A percentile compares a stretch with the other conserved stretches of the same genome.
Conservation (phyloP, 2,329 filamentous ascomycete genomes). For the Monilinia fructicola region DNA sequence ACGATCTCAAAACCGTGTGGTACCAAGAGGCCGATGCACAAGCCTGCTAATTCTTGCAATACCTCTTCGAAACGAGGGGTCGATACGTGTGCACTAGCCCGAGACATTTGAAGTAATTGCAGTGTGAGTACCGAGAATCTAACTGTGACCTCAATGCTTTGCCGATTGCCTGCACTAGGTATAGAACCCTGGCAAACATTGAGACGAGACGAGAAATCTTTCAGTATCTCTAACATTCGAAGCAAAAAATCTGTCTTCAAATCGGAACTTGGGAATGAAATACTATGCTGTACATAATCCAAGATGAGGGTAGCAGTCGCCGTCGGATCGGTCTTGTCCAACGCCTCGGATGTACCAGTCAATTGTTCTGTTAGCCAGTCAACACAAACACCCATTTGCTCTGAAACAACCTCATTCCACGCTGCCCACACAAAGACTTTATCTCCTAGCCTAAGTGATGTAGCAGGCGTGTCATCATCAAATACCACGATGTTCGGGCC, state of each 20-base stretch:
- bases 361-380: slow-evolving; percentile 56
- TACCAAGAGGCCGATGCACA: slow-evolving; percentile 46
- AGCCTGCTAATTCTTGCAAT: slow-evolving; percentile 46
- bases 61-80: slow-evolving; percentile 49
- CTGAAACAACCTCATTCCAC: slow-evolving; percentile 60
- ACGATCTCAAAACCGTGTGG: slow-evolving; percentile 47
- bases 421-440: slow-evolving; percentile 53
- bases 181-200: background rate
- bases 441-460: slow-evolving; percentile 50
- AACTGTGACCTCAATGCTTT: slow-evolving; percentile 29
- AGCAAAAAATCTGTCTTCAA: slow-evolving; percentile 32
- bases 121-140: slow-evolving; percentile 42
- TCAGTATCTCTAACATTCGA: slow-evolving; percentile 37
- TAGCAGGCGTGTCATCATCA: slow-evolving; percentile 35
- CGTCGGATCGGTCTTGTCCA: slow-evolving; percentile 23
- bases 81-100: slow-evolving; percentile 24
- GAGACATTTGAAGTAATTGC: slow-evolving; percentile 47
- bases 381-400: slow-evolving; percentile 60
- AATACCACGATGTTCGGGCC: slow-evolving; percentile 34
- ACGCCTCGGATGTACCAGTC: slow-evolving; percentile 10
- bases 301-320: slow-evolving; percentile 32
- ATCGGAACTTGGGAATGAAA: slow-evolving; percentile 28
- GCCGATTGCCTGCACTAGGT: slow-evolving; percentile 1
- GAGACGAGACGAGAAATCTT: slow-evolving; percentile 34
- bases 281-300: slow-evolving; percentile 37